Evolutionary conservation across 192 early-diverging fungal species (phyloP).

Genomic region (Coemansia reversa): DNA sequence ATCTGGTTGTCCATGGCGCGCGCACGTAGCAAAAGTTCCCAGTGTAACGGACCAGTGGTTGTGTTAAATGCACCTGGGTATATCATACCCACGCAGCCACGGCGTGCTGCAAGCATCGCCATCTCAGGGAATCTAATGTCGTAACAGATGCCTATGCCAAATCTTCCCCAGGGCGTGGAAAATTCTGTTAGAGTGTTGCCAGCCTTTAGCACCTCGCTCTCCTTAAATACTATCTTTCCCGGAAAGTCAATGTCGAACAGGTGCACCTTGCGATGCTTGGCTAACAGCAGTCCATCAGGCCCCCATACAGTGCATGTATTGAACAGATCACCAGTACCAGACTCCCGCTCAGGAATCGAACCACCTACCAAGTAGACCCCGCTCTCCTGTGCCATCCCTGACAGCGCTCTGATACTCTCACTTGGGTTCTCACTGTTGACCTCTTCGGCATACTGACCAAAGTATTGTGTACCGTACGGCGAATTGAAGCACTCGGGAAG

Average conservation of each 20-base stretch:
- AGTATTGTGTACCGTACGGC: slow-evolving; percentile 91
- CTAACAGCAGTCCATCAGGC: slow-evolving; percentile 63
- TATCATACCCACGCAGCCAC: slow-evolving; percentile 87
- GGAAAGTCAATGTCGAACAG: slow-evolving; percentile 97
- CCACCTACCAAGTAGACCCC: slow-evolving; percentile 86
- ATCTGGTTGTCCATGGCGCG: slow-evolving; percentile 92
- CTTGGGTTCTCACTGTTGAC: slow-evolving; percentile 58
- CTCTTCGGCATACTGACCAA: slow-evolving; percentile 88
- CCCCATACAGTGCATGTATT: slow-evolving; percentile 83
- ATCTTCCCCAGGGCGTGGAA: slow-evolving; percentile 76
- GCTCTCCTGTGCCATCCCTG: slow-evolving; percentile 83
- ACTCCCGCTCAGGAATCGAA: slow-evolving; percentile 83
- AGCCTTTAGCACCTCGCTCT: slow-evolving; percentile 77
- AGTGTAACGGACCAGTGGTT: slow-evolving; percentile 93
- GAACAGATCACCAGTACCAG: slow-evolving; percentile 59
- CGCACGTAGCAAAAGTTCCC: slow-evolving; percentile 84
- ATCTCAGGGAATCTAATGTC: slow-evolving; percentile 97
- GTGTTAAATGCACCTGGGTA: slow-evolving; percentile 97
- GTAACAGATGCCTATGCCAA: slow-evolving; percentile 96
- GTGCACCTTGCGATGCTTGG: slow-evolving; percentile 79
- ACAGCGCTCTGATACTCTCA: slow-evolving; percentile 69
- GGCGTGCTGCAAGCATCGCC: slow-evolving; percentile 88
- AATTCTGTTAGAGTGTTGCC: slow-evolving; percentile 80
- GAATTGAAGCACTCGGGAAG: slow-evolving; percentile 99
- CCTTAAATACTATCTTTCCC: slow-evolving; percentile 86